Evolutionary conservation across 192 early-diverging fungal species (phyloP).

Genomic region (Phycomyces blakesleeanus): DNA sequence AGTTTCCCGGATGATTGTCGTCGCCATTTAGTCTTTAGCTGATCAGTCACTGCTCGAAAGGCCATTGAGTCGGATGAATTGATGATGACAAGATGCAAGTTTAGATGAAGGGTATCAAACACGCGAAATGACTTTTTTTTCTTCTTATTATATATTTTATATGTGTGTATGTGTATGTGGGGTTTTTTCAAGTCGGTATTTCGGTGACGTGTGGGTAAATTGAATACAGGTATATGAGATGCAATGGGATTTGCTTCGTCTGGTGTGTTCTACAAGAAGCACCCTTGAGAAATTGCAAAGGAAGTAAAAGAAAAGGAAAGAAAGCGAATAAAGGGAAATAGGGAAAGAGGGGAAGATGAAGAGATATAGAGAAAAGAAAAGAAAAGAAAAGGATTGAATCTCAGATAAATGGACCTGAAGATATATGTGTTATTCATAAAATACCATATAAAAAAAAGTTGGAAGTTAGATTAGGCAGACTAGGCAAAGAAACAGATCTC

Average conservation of each 20-base stretch:
- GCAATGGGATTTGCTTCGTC: too few species aligned
- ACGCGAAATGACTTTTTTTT: too few species aligned
- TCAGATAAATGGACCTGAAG: conserved; percentile 7
- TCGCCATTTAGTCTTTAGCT: conserved; percentile 17
- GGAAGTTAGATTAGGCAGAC: too few species aligned
- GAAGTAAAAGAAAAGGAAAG: background rate
- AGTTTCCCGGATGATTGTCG: conserved; percentile 9
- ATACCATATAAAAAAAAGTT: too few species aligned
- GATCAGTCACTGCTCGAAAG: conserved; percentile 15
- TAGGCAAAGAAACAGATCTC: too few species aligned
- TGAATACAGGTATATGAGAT: too few species aligned
- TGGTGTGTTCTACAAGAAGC: too few species aligned
- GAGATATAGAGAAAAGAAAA: conserved; percentile 1
- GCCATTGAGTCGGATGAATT: conserved; percentile 11
- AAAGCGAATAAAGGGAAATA: background rate
- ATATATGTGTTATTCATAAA: too few species aligned
- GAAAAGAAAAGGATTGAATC: conserved; percentile 7
- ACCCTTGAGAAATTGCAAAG: background rate
- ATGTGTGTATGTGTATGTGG: too few species aligned
- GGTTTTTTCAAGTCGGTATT: too few species aligned
- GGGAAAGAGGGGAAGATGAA: background rate
- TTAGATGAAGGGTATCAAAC: background rate
- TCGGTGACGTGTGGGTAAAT: too few species aligned
- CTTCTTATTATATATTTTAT: too few species aligned
- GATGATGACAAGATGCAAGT: background rate